phyloP scores from a whole-genome alignment of 2,329 filamentous ascomycete genomes.

The Claviceps pusilla region DNA sequence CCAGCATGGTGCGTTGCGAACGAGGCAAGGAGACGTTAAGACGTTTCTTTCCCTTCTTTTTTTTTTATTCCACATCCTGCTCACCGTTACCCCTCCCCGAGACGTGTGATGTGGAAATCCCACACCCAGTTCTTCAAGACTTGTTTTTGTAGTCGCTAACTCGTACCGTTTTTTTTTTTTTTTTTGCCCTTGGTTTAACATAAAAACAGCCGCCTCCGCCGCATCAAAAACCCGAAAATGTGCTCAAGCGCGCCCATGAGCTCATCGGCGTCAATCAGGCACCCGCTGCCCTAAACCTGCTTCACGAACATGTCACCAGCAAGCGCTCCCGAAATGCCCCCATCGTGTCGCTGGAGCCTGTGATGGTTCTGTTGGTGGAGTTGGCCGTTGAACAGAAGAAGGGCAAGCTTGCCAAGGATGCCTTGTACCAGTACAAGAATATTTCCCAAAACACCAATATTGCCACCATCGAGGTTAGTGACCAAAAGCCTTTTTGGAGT shows the following conservation, averaged over 20 bases:
- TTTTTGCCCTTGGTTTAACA: no score
- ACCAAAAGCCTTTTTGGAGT: neutral
- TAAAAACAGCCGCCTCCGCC: slow-evolving; percentile 71
- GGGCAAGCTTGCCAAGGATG: slow-evolving; percentile 96
- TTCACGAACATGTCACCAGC: slow-evolving; percentile 98
- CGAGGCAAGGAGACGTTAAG: slow-evolving; percentile 6
- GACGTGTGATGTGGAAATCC: slow-evolving; percentile 10
- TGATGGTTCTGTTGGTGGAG: slow-evolving; percentile 96
- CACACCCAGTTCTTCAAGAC: neutral
- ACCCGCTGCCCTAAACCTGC: slow-evolving; percentile 77
- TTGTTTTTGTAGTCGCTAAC: neutral
- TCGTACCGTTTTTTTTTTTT: neutral
- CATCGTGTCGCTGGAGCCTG: slow-evolving; percentile 89
- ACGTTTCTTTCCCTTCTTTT: slow-evolving; percentile 4
- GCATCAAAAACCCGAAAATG: slow-evolving; percentile 97
- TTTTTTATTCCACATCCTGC: neutral
- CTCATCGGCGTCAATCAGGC: slow-evolving; percentile 95
- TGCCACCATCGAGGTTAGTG: slow-evolving; percentile 75
- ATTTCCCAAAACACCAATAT: slow-evolving; percentile 99
- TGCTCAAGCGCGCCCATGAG: slow-evolving; percentile 94
- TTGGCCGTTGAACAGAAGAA: slow-evolving; percentile 95
- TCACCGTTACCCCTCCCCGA: slow-evolving; percentile 14
- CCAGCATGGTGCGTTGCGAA: slow-evolving; percentile 31
- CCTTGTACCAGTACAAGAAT: slow-evolving; percentile 99
- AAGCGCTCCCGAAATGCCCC: slow-evolving; percentile 96